Base-by-base conservation (phyloP, 805 yeast genomes). In the Torulaspora maleeae region DNA sequence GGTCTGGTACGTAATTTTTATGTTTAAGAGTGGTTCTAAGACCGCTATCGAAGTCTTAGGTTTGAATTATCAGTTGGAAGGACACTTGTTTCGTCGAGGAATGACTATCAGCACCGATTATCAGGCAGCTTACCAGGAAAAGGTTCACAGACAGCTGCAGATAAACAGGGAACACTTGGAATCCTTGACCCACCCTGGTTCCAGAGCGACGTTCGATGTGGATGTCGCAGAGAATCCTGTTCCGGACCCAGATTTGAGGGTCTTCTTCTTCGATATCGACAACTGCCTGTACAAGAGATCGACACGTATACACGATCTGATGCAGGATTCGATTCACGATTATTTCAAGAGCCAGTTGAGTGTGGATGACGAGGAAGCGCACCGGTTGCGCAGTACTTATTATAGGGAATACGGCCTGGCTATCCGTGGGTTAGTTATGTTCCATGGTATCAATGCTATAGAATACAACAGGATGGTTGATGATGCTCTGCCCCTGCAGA, bases 371-470 rank as follows among this genome's bases (percentile, higher is more conserved):
- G 83, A 80, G 36, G 88, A 83, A 10, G 98, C 99, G 1, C 76
- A 74, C 45, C 58, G 68, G 17, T 72, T 93, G 50, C 95, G 88
- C 60, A 69, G 71, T 62, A 74, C 74, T 50, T 91, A 91, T 68
- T 93, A 91, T 63, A 78, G 78, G 55, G 83, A 84, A 37, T 91
- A 89, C 59, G 99, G 99, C 1, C 73, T 91, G 48, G 97, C 98
- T 0, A 79, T 91, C 41, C 96, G 91, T 65, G 99, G 99, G 0
- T 72, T 91, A 38, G 81, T 78, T 16, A 65, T 72, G 56, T 68
- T 69, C 54, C 78, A 78, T 53, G 79, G 80, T 51, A 85, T 90
- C 16, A 85, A 91, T 62, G 96, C 96, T 5, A 60, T 91, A 65
- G 93, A 86, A 53, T 91, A 91, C 68, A 91, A 91, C 66, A 73